Conservation (phyloP, 805 yeast genomes). For the Sungouiella blattae region DNA sequence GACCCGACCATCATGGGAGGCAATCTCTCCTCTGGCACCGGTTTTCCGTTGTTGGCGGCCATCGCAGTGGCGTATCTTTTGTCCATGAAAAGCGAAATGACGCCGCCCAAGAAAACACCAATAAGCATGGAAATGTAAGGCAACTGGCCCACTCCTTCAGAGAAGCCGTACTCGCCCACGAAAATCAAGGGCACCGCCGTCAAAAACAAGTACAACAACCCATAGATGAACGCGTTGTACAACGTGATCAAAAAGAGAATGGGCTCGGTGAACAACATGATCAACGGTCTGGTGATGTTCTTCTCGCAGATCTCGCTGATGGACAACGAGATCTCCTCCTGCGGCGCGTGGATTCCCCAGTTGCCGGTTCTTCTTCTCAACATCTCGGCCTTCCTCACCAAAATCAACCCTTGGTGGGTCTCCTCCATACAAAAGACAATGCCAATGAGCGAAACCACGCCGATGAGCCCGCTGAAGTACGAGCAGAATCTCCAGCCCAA, state of each 20-base stretch:
- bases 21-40: slow-evolving; percentile 20
- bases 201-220: slow-evolving; percentile 68
- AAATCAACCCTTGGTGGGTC: slow-evolving; percentile 67
- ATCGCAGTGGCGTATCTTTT: slow-evolving; percentile 46
- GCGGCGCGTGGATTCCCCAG: slow-evolving; percentile 81
- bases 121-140: slow-evolving; percentile 77
- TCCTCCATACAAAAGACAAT: slow-evolving; percentile 53
- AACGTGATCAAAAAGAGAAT: slow-evolving; percentile 63
- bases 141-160: slow-evolving; percentile 63
- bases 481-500: slow-evolving; percentile 85
- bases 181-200: slow-evolving; percentile 73
- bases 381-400: slow-evolving; percentile 58
- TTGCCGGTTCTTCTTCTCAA: slow-evolving; percentile 69
- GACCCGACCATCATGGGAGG: slow-evolving; percentile 20
- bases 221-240: slow-evolving; percentile 77
- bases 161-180: slow-evolving; percentile 46
- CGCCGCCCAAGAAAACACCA: slow-evolving; percentile 63
- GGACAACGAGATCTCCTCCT: slow-evolving; percentile 40
- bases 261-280: slow-evolving; percentile 68
- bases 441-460: slow-evolving; percentile 38
- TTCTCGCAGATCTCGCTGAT: slow-evolving; percentile 53
- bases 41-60: slow-evolving; percentile 16
- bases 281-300: slow-evolving; percentile 64
- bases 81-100: slow-evolving; percentile 52
- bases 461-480: slow-evolving; percentile 66